Evolutionary conservation across 805 yeast species (phyloP).

Genomic region (Saccharomyces eubayanus): DNA sequence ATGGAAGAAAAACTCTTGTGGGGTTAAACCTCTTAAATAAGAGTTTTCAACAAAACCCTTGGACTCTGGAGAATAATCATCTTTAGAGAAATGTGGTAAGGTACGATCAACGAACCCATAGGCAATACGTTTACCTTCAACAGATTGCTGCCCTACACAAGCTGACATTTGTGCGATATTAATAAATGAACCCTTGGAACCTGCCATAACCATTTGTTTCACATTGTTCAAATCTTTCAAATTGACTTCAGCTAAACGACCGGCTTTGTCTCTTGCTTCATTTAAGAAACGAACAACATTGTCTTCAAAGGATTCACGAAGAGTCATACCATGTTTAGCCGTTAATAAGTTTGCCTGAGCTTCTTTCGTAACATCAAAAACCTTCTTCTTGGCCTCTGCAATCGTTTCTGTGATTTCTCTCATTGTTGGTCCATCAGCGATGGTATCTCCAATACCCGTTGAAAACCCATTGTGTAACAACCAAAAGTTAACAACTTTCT

Average conservation of each 20-base stretch:
- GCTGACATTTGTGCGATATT: slow-evolving; percentile 99
- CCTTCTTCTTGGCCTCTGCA: slow-evolving; percentile 86
- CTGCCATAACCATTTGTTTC: slow-evolving; percentile 98
- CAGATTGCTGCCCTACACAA: slow-evolving; percentile 99
- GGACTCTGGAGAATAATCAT: slow-evolving; percentile 97
- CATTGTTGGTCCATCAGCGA: slow-evolving; percentile 97
- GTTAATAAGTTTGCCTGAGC: slow-evolving; percentile 84
- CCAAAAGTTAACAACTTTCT: slow-evolving; percentile 95
- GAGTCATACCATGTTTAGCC: slow-evolving; percentile 99
- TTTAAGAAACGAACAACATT: slow-evolving; percentile 90
- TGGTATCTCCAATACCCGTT: slow-evolving; percentile 99
- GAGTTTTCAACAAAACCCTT: slow-evolving; percentile 98
- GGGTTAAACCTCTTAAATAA: slow-evolving; percentile 92
- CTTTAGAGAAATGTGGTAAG: slow-evolving; percentile 95
- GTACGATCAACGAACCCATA: slow-evolving; percentile 95
- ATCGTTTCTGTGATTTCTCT: slow-evolving; percentile 86
- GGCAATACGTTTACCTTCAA: slow-evolving; percentile 98
- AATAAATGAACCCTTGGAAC: slow-evolving; percentile 98
- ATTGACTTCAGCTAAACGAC: slow-evolving; percentile 95
- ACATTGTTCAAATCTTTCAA: slow-evolving; percentile 91
- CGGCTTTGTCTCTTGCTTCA: slow-evolving; percentile 98
- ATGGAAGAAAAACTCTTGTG: slow-evolving; percentile 98
- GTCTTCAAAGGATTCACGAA: slow-evolving; percentile 96
- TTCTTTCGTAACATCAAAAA: slow-evolving; percentile 83
- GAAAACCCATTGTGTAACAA: slow-evolving; percentile 93